Base-by-base conservation (phyloP, 495 filamentous ascomycete genomes). In the Neurospora sp. region DNA sequence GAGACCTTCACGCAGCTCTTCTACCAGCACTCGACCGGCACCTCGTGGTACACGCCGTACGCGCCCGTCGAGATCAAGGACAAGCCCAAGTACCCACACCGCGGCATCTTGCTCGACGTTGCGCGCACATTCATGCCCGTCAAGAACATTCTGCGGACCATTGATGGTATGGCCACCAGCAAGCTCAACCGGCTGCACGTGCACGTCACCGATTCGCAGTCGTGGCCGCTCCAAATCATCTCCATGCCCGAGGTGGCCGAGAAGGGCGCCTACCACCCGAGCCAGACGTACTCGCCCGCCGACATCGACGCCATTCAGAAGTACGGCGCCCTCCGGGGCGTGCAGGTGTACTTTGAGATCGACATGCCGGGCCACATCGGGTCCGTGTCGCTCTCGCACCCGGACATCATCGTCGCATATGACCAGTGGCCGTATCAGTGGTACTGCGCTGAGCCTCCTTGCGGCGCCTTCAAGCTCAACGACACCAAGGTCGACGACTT, bases 311-410 rank as follows among this genome's bases (percentile, higher is more conserved):
- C 80, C 1, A 87, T 96, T 69, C 90, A 94, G 73, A 82, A 83
- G 69, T 93, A 91, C 79, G 93, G 88, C 14, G 82, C 86, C 20
- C 77, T 87, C 69, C 88, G 89, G 16, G 93, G 93, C 35, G 85
- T 96, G 9, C 84, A 93, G 77, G 88, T 94, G 5, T 87, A 91
- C 77, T 81, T 94, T 37, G 93, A 95, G 81, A 92, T 92, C 73
- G 93, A 96, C 76, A 91, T 91, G 86, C 93, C 93, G 8, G 93
- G 93, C 37, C 93, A 96, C 80, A 93, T 92, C 12, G 86, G 89
- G 1, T 77, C 86, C 20, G 90, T 92, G 59, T 84, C 83, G 39
- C 83, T 85, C 59, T 84, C 89, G 8, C 87, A 92, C 77, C 93
- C 93, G 4, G 90, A 94, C 0, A 84, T 96, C 5, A 90, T 94